Evolutionary conservation across 768 basidiomycete species (phyloP), one percentile per base, ranked within the genome.

Genomic region (Mycena galopus): DNA sequence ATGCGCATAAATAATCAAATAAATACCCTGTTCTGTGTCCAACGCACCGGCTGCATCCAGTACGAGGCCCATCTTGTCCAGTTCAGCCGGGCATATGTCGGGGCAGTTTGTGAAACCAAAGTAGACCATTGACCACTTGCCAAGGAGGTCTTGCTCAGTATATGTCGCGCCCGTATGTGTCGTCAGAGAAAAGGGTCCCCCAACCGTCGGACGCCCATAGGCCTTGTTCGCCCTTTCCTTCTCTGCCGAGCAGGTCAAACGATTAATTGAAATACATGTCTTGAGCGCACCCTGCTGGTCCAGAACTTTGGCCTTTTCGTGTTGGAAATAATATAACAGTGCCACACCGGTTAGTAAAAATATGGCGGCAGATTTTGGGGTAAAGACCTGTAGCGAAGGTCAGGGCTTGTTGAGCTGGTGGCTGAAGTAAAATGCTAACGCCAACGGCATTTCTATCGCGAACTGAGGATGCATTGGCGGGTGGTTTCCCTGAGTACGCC

Each of bases 61-160:
- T 21, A 96, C 91, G 0, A 83, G 86, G 16, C 93, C 91, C 84
- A 98, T 91, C 86, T 99, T 99, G 85, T 99, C 98, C 32, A 99
- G 87, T 83, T 99, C 97, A 65, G 97, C 95, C 1, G 98, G 98
- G 79, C 98, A 99, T 65, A 99, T 98, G 82, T 99, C 98, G 8
- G 98, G 97, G 82, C 98, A 99, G 82, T 99, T 97, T 33, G 97
- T 97, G 86, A 99, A 99, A n/a, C 98, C 98, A 82, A 99, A 99
- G 84, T 98, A 95, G 56, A 95, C 88, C 70, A 95, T 83, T n/a
- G 88, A 93, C 95, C 95, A 98, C 84, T 94, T 94, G 39, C 96
- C 97, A 29, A 93, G 81, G 56, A 99, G 84, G 78, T 97, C 89
- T 65, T 93, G 83, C 55, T 98, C 93, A 2, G 96, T 93, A 83